A percentile compares a stretch with the other conserved stretches of the same genome.
Evolutionary conservation across 164 flowering plant genomes (phyloP).

Genomic region (Tinospora cordifolia): DNA sequence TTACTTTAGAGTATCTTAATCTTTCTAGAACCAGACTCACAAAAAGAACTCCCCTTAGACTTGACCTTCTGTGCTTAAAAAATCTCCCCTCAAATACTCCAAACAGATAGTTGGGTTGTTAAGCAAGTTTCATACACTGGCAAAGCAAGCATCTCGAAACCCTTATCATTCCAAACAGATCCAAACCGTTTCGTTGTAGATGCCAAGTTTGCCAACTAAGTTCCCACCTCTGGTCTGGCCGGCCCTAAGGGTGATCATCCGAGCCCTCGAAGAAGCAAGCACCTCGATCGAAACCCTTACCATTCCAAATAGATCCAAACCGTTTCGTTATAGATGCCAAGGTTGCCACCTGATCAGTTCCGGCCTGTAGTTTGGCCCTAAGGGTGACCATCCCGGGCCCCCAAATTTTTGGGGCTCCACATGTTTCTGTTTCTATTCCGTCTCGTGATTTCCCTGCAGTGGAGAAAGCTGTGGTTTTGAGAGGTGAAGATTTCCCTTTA

Average conservation of each 20-base stretch:
- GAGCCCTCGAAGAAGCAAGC: too few species aligned
- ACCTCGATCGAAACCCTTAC: conserved; percentile 81
- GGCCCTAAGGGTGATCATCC: too few species aligned
- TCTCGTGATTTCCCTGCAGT: conserved; percentile 15
- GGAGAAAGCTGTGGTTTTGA: conserved; percentile 57
- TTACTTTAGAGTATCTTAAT: conserved; percentile 57
- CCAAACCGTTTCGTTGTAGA: conserved; percentile 90
- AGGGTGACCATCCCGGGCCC: too few species aligned
- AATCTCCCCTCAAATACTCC: conserved; percentile 27
- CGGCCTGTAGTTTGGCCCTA: too few species aligned
- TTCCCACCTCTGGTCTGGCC: too few species aligned
- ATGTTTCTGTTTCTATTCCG: conserved; percentile 22
- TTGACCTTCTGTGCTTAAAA: conserved; percentile 48
- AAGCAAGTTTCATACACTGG: conserved; percentile 62
- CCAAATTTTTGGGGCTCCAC: too few species aligned
- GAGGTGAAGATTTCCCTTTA: conserved; percentile 95
- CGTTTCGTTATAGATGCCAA: conserved; percentile 90
- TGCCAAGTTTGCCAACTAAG: conserved; percentile 70
- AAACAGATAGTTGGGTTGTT: conserved; percentile 40
- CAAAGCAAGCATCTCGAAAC: conserved; percentile 65
- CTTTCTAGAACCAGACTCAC: conserved; percentile 49
- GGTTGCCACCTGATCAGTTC: conserved; percentile 66
- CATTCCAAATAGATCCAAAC: conserved; percentile 83
- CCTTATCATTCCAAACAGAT: conserved; percentile 85
- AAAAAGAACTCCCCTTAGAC: conserved; percentile 46